Percentiles rank a stretch among this genome's conserved stretches.
phyloP scores from a whole-genome alignment of 257 asterid species.

The Handroanthus guayacan region DNA sequence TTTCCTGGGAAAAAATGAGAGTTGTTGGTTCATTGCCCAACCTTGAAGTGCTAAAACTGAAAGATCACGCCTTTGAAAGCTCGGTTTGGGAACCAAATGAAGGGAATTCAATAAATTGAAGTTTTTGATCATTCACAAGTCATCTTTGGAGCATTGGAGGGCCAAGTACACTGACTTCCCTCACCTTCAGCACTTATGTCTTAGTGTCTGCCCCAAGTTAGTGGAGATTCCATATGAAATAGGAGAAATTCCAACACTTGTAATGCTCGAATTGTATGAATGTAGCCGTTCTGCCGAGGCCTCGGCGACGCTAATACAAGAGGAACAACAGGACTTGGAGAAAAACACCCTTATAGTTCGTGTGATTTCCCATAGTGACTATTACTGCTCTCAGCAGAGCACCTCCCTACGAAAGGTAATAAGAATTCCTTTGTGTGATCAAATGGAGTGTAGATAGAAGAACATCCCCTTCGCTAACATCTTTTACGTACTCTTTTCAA shows the following conservation, averaged over 20 bases:
- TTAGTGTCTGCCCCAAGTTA: not conserved
- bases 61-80: not conserved
- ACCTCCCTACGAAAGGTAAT: not conserved
- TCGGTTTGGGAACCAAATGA: not conserved
- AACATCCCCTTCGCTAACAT: no score
- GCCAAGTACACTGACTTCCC: constrained; percentile 19
- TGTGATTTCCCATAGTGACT: not conserved
- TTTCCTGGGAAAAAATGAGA: not conserved
- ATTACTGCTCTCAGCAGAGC: not conserved
- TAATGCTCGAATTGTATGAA: not conserved
- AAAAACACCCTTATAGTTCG: not conserved
- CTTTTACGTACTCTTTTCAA: no score
- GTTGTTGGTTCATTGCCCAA: not conserved
- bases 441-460: no score
- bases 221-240: not conserved
- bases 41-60: not conserved
- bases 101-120: constrained; percentile 1
- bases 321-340: not conserved
- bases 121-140: not conserved
- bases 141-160: constrained; percentile 14
- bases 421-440: no score
- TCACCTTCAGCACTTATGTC: not conserved
- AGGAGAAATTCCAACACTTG: constrained; percentile 17
- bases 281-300: constrained; percentile 3
- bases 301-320: not conserved